These are phyloP conservation scores for Pholiota conissans DNA, from an alignment of 768 basidiomycete species.

Conservation along the genomic window DNA sequence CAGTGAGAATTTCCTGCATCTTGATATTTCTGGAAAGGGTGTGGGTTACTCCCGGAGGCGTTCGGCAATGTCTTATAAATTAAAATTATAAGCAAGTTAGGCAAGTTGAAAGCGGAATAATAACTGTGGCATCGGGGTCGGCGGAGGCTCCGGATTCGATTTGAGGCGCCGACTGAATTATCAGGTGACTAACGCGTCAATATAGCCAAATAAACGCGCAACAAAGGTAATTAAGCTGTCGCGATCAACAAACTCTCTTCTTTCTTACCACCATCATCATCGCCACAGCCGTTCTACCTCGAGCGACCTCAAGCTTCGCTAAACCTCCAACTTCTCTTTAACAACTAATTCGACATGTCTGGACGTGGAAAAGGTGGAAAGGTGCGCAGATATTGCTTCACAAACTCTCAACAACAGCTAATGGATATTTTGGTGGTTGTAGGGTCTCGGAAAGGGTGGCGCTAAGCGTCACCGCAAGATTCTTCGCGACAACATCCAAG, in stretches of 20 bases:
- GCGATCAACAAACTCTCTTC: constrained; percentile 35
- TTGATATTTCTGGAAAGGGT: background rate
- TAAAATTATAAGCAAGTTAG: no score
- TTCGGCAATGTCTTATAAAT: background rate
- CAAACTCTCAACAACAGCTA: background rate
- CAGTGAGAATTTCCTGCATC: no score
- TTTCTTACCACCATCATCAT: constrained; percentile 32
- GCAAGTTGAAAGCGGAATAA: no score
- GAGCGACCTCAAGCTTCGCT: constrained; percentile 2
- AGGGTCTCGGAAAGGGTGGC: constrained; percentile 80
- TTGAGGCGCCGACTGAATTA: background rate
- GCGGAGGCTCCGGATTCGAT: background rate
- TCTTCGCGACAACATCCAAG: constrained; percentile 82
- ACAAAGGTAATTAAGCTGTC: constrained; percentile 39
- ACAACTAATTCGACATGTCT: constrained; percentile 50
- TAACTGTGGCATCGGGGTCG: no score
- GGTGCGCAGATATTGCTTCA: constrained; percentile 32
- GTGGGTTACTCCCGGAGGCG: background rate
- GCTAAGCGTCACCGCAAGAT: constrained; percentile 82
- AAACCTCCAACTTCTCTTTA: constrained; percentile 9
- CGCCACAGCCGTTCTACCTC: no score
- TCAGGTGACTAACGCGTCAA: constrained; percentile 33
- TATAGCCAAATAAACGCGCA: constrained; percentile 36
- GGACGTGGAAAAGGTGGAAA: constrained; percentile 82
- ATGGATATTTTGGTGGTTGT: constrained; percentile 8